These are phyloP conservation scores for Vigna unguiculata DNA, from an alignment of 306 rosid genomes.

Conservation along the genomic window DNA sequence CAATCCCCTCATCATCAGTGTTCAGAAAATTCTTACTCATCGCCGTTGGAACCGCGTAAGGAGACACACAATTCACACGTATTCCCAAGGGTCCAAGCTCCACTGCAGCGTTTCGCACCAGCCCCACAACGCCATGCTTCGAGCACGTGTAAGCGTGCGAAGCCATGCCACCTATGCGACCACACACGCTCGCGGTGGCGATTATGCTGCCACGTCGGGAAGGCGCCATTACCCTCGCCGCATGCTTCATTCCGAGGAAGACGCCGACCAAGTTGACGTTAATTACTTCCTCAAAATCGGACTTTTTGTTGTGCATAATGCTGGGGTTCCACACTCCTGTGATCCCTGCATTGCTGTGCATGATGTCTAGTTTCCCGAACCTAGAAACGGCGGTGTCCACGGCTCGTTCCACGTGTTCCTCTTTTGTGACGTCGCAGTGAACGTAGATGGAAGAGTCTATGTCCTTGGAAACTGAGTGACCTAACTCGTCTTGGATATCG, in stretches of 20 bases:
- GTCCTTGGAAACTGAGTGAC: slow-evolving; percentile 42
- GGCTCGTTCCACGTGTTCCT: slow-evolving; percentile 34
- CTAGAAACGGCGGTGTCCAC: slow-evolving; percentile 40
- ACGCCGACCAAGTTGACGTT: slow-evolving; percentile 46
- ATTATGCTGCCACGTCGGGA: slow-evolving; percentile 45
- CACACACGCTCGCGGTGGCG: slow-evolving; percentile 31
- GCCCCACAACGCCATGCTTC: slow-evolving; percentile 52
- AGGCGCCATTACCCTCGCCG: slow-evolving; percentile 54
- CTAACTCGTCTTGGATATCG: slow-evolving; percentile 51
- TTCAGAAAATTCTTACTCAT: neutral
- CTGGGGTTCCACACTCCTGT: neutral
- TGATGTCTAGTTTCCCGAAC: slow-evolving; percentile 60
- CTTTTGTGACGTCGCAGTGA: slow-evolving; percentile 60
- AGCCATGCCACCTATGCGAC: slow-evolving; percentile 11
- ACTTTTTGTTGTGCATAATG: slow-evolving; percentile 33
- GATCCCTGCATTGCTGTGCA: slow-evolving; percentile 60
- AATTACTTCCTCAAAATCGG: slow-evolving; percentile 45
- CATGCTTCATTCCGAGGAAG: slow-evolving; percentile 57
- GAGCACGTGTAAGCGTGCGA: slow-evolving; percentile 55
- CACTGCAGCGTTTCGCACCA: slow-evolving; percentile 44
- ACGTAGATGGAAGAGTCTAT: slow-evolving; percentile 30
- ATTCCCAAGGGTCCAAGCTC: slow-evolving; percentile 57
- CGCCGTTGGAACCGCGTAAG: slow-evolving; percentile 33
- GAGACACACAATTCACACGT: slow-evolving; percentile 58
- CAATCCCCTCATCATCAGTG: slow-evolving; percentile 36